Evolutionary conservation across 1,284 basidiomycete species (phyloP).

Genomic region (Gymnopus androsaceus): DNA sequence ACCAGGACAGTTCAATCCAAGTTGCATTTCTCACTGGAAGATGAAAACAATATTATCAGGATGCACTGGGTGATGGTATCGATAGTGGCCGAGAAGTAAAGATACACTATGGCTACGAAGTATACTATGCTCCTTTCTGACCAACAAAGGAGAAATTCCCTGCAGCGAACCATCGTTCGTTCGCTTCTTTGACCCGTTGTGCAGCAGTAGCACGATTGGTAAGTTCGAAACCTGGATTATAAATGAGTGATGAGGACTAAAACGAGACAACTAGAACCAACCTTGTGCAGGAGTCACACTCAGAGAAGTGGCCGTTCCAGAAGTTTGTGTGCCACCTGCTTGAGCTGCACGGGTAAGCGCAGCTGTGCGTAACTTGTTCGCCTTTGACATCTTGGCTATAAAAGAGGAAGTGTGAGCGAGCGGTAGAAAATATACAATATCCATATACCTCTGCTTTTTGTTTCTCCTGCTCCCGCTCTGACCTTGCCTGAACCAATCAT

Average conservation of each 20-base stretch:
- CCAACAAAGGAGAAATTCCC: constrained; percentile 84
- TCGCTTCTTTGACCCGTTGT: constrained; percentile 86
- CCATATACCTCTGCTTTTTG: constrained; percentile 80
- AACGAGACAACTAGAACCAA: constrained; percentile 26
- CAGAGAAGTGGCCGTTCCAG: constrained; percentile 89
- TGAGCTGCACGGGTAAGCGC: constrained; percentile 76
- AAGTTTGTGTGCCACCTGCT: constrained; percentile 36
- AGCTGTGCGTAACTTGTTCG: constrained; percentile 89
- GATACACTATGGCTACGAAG: too few relatives aligned
- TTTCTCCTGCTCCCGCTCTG: constrained; percentile 82
- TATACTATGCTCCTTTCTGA: constrained; percentile 44
- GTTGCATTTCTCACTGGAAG: too few relatives aligned
- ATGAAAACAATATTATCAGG: too few relatives aligned
- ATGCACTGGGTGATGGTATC: too few relatives aligned
- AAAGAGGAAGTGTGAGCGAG: constrained; percentile 10
- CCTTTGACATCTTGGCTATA: constrained; percentile 93
- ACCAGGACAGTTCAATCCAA: too few relatives aligned
- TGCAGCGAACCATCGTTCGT: constrained; percentile 88
- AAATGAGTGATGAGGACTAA: constrained; percentile 18
- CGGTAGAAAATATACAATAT: constrained; percentile 1
- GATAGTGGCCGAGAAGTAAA: too few relatives aligned
- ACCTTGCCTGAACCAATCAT: constrained; percentile 96
- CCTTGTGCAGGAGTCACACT: constrained; percentile 97
- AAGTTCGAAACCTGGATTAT: constrained; percentile 74
- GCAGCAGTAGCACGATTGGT: constrained; percentile 81